Evolutionary conservation across 192 early-diverging fungal genomes (phyloP).

Genomic region (Fimicolochytrium jonesii): DNA sequence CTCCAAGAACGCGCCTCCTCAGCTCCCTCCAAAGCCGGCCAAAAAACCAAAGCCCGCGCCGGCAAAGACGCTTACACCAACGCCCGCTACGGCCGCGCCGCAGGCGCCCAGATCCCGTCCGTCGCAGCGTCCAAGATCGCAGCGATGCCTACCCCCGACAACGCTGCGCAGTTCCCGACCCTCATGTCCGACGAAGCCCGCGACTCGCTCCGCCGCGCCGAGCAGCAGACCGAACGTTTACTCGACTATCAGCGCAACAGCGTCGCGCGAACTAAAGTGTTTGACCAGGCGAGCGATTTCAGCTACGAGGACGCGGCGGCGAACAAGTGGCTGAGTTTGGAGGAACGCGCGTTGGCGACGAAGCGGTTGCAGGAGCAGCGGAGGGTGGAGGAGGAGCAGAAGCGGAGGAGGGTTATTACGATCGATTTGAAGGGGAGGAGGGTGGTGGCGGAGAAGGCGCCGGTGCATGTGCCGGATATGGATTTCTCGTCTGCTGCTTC

Average conservation of each 20-base stretch:
- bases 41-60: slow-evolving; percentile 9
- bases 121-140: slow-evolving; percentile 4
- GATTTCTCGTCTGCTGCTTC: too few species aligned
- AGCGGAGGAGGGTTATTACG: slow-evolving; percentile 38
- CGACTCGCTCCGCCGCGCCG: slow-evolving; percentile 25
- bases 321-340: slow-evolving; percentile 46
- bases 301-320: slow-evolving; percentile 25
- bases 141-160: neutral
- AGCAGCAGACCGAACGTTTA: slow-evolving; percentile 35
- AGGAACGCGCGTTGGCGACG: slow-evolving; percentile 43
- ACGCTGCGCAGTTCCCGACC: slow-evolving; percentile 24
- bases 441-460: too few species aligned
- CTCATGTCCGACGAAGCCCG: slow-evolving; percentile 32
- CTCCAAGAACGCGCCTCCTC: slow-evolving; percentile 27
- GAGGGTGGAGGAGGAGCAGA: slow-evolving; percentile 37
- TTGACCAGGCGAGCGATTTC: slow-evolving; percentile 45
- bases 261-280: slow-evolving; percentile 39
- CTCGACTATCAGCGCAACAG: slow-evolving; percentile 43
- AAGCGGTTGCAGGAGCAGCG: slow-evolving; percentile 34
- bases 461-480: too few species aligned
- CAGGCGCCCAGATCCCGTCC: slow-evolving; percentile 21
- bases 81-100: slow-evolving; percentile 28
- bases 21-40: neutral
- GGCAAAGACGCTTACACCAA: slow-evolving; percentile 24
- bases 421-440: slow-evolving; percentile 34